Evolutionary conservation across 2,329 filamentous ascomycete species (phyloP).

Genomic region (Microcera coccophila): DNA sequence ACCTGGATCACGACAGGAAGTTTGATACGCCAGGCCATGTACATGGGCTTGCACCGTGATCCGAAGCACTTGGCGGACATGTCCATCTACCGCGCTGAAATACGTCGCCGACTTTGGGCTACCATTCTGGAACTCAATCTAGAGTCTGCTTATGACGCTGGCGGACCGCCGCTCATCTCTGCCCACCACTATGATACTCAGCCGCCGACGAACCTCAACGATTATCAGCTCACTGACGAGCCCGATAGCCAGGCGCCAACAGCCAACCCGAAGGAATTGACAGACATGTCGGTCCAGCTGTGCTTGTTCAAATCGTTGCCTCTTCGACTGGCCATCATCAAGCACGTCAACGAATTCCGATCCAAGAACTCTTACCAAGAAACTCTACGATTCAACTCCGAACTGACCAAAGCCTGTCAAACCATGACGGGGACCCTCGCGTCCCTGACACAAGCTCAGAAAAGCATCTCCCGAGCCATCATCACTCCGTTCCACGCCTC

Average conservation of each 20-base stretch:
- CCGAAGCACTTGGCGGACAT: constrained; percentile 47
- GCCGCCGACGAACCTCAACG: constrained; percentile 49
- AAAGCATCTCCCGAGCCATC: constrained; percentile 8
- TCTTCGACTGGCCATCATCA: constrained; percentile 41
- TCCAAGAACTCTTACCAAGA: constrained; percentile 43
- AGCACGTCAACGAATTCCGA: constrained; percentile 45
- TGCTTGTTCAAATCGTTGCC: constrained; percentile 42
- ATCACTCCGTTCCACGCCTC: constrained; percentile 40
- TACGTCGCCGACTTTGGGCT: constrained; percentile 54
- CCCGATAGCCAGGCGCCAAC: constrained; percentile 21
- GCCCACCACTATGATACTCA: constrained; percentile 47
- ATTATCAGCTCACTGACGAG: constrained; percentile 45
- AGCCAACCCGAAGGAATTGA: constrained; percentile 17
- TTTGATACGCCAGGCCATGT: constrained; percentile 51
- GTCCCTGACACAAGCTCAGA: constrained; percentile 33
- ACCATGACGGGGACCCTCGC: constrained; percentile 32
- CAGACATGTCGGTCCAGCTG: constrained; percentile 49
- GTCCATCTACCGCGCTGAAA: constrained; percentile 47
- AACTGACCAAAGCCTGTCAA: constrained; percentile 40
- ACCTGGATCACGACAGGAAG: constrained; percentile 50
- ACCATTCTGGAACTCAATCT: constrained; percentile 53
- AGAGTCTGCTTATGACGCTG: constrained; percentile 48
- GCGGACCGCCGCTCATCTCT: constrained; percentile 47
- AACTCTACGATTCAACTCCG: constrained; percentile 43
- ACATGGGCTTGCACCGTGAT: constrained; percentile 57